Evolutionary conservation across 805 yeast genomes (phyloP), one percentile per base, ranked within the genome.

Genomic region (Ogataea haglerorum): DNA sequence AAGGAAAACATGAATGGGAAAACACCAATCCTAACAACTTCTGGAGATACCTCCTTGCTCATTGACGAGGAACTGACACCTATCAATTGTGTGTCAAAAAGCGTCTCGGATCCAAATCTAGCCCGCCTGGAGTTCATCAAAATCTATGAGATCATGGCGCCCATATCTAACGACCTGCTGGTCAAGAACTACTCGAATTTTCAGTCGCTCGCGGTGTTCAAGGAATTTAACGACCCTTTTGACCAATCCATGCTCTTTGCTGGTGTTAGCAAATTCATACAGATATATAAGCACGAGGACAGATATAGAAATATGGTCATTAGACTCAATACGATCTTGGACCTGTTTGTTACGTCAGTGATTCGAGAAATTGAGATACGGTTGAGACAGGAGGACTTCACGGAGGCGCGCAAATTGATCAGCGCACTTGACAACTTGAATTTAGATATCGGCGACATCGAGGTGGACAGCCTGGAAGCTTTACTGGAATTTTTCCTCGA

Each of bases 301-400:
- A 42, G 47, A n/a, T 64, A 53, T 35, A 40, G 53, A 12, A 61
- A 47, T 29, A 53, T 63, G 56, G 30, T 51, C 1, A 52, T 65
- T 4, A 48, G 76, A 44, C 60, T 83, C 34, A 72, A 70, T 26
- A 69, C 83, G 3, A 67, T 81, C 10, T 58, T 78, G 27, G 91
- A 83, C 52, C 67, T 85, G 14, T 85, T 87, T 55, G 82, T 83
- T 29, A 82, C 75, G 55, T 85, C 93, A 0, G 70, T 84, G 6
- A 57, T 86, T 12, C 61, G 78, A 33, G 95, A 87, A 55, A 69
- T 85, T 43, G 90, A 84, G 37, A 60, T 70, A 22, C 80, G 73
- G 46, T 71, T 73, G 44, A 76, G 73, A 31, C 54, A 68, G 2
- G 62, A 68, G 31, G 76, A 80, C 28, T 75, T 61, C 47, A 58